Conservation (phyloP, 305 asterid genomes). For the Rubia occidens region DNA sequence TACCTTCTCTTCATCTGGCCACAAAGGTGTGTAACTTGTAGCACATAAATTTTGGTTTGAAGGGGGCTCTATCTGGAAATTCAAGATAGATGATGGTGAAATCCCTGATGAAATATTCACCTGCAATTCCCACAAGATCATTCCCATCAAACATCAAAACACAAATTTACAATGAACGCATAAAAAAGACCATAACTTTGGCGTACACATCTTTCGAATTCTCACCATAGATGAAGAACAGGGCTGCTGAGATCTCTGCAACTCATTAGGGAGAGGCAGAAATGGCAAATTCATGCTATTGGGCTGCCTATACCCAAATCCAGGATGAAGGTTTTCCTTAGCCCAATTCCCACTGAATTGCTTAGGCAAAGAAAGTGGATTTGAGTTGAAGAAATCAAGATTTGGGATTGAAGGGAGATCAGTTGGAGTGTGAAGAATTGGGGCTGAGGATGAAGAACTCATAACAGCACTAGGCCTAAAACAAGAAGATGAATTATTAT, state of each 20-base stretch:
- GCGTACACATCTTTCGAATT: constrained; percentile 28
- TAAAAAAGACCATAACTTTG: neutral
- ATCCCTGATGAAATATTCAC: constrained; percentile 52
- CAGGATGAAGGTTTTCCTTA: constrained; percentile 30
- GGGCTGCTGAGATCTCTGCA: constrained; percentile 42
- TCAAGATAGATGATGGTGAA: constrained; percentile 41
- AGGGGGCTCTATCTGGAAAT: constrained; percentile 94
- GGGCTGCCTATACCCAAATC: constrained; percentile 26
- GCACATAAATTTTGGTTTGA: constrained; percentile 73
- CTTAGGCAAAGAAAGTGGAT: constrained; percentile 26
- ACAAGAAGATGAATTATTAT: constrained; percentile 22
- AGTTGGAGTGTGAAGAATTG: constrained; percentile 22
- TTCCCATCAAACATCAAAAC: constrained; percentile 3
- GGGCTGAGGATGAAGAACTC: constrained; percentile 19
- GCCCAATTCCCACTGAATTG: constrained; percentile 23
- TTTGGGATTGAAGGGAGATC: constrained; percentile 29
- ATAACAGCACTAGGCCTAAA: constrained; percentile 28
- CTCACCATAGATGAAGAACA: constrained; percentile 49
- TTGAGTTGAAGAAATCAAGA: constrained; percentile 30
- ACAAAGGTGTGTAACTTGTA: constrained; percentile 33
- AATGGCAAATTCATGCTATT: constrained; percentile 19
- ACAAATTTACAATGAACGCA: neutral
- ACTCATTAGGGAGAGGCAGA: constrained; percentile 25
- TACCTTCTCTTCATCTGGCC: constrained; percentile 78
- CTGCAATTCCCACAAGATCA: constrained; percentile 27